Evolutionary conservation across 306 rosid genomes (phyloP), one percentile per base, ranked within the genome.

Genomic region (Ormosia emarginata): DNA sequence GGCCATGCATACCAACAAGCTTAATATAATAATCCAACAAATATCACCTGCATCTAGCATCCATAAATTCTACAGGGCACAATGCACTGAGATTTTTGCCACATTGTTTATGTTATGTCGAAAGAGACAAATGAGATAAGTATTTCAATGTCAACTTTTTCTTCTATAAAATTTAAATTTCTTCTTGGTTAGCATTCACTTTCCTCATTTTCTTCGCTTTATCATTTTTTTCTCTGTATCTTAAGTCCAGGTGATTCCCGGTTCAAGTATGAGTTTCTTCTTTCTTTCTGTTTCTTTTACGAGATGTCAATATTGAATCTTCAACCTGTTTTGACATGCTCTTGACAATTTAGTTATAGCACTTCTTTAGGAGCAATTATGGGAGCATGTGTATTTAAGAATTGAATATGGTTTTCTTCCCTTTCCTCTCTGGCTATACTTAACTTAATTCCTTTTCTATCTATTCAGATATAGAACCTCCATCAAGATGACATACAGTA

Each of bases 211-310:
- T 64, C 34, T 71, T 73, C 8, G 33, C 17, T 61, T 61, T 12
- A n/a, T 68, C 66, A 11, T 47, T 79, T 17, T 52, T 70, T 79
- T 69, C 58, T 79, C 69, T 15, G 36, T 37, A 49, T 79, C 57
- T 24, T 0, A 67, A 63, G 68, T 46, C 59, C 64, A n/a, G 13
- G 68, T 69, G 40, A 36, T 74, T 65, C 66, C 29, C n/a, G 43
- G 44, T 67, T 44, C 62, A 67, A 46, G 82, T 44, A 71, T 49
- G 46, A 61, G 33, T 79, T 74, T 57, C 61, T 58, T 82, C 55
- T 29, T 46, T 71, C 64, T 56, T 52, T 77, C 61, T 53, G 41
- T 7, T 32, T 68, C 41, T 41, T 64, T 41, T 18, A 15, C 68
- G 67, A 73, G 44, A 50, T 6, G 29, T 53, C 67, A 75, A 49